Percentiles rank a stretch among this genome's conserved stretches.
phyloP scores from a whole-genome alignment of 306 rosid species.

The Pyrus bretschneideri region DNA sequence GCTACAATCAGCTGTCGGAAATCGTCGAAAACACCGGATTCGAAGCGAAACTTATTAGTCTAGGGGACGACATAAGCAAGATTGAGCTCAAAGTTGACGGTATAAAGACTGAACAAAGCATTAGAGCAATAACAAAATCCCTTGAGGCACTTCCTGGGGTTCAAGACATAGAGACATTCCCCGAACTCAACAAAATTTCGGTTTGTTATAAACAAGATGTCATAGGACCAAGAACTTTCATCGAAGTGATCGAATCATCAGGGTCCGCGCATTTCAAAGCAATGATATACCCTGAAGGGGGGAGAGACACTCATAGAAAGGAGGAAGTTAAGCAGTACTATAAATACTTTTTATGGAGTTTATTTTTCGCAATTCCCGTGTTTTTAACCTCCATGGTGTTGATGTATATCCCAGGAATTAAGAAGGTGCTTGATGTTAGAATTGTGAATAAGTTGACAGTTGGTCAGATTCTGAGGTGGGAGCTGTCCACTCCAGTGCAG shows the following conservation, averaged over 20 bases:
- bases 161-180: conserved; percentile 18
- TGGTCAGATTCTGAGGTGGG: conserved; percentile 63
- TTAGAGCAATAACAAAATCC: conserved; percentile 28
- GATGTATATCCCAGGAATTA: conserved; percentile 58
- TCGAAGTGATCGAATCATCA: conserved; percentile 52
- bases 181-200: conserved; percentile 34
- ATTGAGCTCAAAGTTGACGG: conserved; percentile 64
- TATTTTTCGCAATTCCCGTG: conserved; percentile 55
- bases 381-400: conserved; percentile 78
- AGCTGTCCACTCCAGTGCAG: conserved; percentile 64
- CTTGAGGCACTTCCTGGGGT: conserved; percentile 57
- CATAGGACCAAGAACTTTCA: conserved; percentile 72
- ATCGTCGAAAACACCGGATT: conserved; percentile 54
- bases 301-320: conserved; percentile 36
- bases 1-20: conserved; percentile 33
- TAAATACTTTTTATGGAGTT: conserved; percentile 53
- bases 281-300: conserved; percentile 43
- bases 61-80: conserved; percentile 60
- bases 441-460: conserved; percentile 52
- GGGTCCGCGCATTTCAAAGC: conserved; percentile 61
- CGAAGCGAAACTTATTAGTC: conserved; percentile 42
- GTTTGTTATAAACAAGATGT: conserved; percentile 55
- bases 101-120: conserved; percentile 13
- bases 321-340: conserved; percentile 47
- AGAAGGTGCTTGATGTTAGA: conserved; percentile 40